These are phyloP conservation scores for Fusarium nodosum DNA, from an alignment of 2,329 filamentous ascomycete species.

Conservation along the genomic window DNA sequence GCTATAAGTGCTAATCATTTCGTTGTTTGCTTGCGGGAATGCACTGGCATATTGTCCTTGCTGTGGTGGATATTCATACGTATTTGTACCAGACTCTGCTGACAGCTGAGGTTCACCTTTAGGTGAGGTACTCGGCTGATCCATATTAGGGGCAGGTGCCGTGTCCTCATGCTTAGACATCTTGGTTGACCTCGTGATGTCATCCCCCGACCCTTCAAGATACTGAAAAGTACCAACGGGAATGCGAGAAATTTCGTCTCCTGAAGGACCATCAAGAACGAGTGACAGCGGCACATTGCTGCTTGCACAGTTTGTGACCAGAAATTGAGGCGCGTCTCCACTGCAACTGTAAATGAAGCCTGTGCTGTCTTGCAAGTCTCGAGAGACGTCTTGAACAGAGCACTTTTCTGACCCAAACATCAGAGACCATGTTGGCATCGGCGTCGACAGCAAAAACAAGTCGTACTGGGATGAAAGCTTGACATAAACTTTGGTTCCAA, in stretches of 20 bases:
- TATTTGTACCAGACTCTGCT: slow-evolving; percentile 60
- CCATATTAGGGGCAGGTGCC: slow-evolving; percentile 54
- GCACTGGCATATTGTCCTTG: slow-evolving; percentile 56
- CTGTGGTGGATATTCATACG: slow-evolving; percentile 62
- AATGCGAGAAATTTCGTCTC: slow-evolving; percentile 66
- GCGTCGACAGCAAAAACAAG: slow-evolving; percentile 69
- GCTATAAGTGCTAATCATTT: slow-evolving; percentile 67
- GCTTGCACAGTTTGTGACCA: slow-evolving; percentile 64
- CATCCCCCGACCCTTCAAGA: slow-evolving; percentile 64
- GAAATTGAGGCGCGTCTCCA: slow-evolving; percentile 75
- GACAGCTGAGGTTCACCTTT: slow-evolving; percentile 58
- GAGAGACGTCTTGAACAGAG: slow-evolving; percentile 70
- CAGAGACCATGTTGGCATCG: slow-evolving; percentile 71
- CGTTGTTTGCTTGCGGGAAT: slow-evolving; percentile 61
- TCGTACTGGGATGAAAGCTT: slow-evolving; percentile 83
- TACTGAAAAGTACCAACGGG: slow-evolving; percentile 63
- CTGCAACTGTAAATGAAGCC: slow-evolving; percentile 79
- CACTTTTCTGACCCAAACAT: slow-evolving; percentile 85
- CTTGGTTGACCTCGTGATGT: slow-evolving; percentile 58
- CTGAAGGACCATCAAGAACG: slow-evolving; percentile 64
- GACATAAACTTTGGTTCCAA: slow-evolving; percentile 78
- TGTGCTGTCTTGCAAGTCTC: slow-evolving; percentile 68
- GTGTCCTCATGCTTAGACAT: slow-evolving; percentile 55
- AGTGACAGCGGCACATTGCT: slow-evolving; percentile 69
- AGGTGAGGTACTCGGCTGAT: slow-evolving; percentile 59